Percentiles rank a stretch among this genome's conserved stretches.
These are phyloP conservation scores for Monilinia aucupariae DNA, from an alignment of 2,329 filamentous ascomycete species.

Conservation along the genomic window DNA sequence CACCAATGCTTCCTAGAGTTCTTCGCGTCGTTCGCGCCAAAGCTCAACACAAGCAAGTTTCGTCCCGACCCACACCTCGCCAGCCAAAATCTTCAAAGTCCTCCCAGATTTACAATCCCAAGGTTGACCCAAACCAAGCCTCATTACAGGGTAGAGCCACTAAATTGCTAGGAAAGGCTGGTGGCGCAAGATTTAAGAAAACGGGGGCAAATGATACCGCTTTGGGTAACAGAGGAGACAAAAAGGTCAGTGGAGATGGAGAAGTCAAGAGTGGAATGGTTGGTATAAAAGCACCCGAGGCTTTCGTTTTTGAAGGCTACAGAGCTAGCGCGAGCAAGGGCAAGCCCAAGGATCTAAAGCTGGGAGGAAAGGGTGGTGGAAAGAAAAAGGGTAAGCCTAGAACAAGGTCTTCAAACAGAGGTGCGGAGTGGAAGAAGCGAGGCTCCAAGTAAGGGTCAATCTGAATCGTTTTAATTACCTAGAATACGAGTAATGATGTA, in stretches of 20 bases:
- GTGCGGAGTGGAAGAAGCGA: slow-evolving; percentile 37
- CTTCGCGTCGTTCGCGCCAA: slow-evolving; percentile 77
- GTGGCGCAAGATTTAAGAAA: slow-evolving; percentile 42
- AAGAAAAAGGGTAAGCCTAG: slow-evolving; percentile 43
- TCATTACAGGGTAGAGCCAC: slow-evolving; percentile 67
- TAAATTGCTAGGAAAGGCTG: slow-evolving; percentile 68
- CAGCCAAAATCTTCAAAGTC: slow-evolving; percentile 38
- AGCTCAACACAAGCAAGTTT: slow-evolving; percentile 38
- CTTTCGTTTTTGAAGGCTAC: slow-evolving; percentile 75
- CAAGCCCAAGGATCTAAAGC: slow-evolving; percentile 55
- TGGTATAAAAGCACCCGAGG: slow-evolving; percentile 53
- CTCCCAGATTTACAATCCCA: slow-evolving; percentile 54
- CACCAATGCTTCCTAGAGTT: slow-evolving; percentile 84
- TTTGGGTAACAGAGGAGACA: slow-evolving; percentile 25
- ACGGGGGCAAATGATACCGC: slow-evolving; percentile 30
- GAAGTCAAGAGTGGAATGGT: slow-evolving; percentile 21
- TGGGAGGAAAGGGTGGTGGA: slow-evolving; percentile 52
- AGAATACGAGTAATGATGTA: not conserved
- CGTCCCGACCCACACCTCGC: slow-evolving; percentile 25
- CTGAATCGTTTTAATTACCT: slow-evolving; percentile 3
- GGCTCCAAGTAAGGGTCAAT: slow-evolving; percentile 34
- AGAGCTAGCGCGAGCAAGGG: slow-evolving; percentile 64
- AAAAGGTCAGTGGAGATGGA: slow-evolving; percentile 4
- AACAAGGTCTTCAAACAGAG: slow-evolving; percentile 35
- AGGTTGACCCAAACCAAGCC: slow-evolving; percentile 63